phyloP scores from a whole-genome alignment of 2,329 filamentous ascomycete species.

The Claviceps monticola region DNA sequence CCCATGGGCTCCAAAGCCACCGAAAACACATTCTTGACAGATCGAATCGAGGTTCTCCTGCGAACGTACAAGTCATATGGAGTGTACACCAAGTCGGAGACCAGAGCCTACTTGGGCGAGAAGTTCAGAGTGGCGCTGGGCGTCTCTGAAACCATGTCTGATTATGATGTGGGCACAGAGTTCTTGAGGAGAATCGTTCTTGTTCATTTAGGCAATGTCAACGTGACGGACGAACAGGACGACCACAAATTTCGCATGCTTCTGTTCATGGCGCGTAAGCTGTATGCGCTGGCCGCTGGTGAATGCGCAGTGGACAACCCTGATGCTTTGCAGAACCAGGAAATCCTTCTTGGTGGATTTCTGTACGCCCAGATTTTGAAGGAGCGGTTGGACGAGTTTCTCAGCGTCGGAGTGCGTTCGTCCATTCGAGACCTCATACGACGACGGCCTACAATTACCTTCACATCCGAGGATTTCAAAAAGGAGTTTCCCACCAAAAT shows the following conservation, averaged over 20 bases:
- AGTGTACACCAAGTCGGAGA: constrained; percentile 69
- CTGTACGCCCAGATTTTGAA: constrained; percentile 93
- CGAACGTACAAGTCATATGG: constrained; percentile 88
- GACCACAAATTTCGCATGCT: constrained; percentile 88
- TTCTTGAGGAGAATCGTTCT: constrained; percentile 83
- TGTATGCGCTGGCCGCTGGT: constrained; percentile 84
- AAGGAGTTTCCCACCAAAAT: constrained; percentile 70
- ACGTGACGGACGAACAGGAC: constrained; percentile 75
- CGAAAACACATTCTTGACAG: constrained; percentile 83
- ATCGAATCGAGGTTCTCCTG: constrained; percentile 82
- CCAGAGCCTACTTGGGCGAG: constrained; percentile 71
- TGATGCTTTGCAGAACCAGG: constrained; percentile 91
- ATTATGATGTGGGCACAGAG: constrained; percentile 82
- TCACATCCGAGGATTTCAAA: constrained; percentile 62
- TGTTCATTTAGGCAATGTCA: constrained; percentile 75
- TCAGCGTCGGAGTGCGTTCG: constrained; percentile 40
- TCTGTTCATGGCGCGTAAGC: constrained; percentile 90
- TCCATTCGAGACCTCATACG: constrained; percentile 44
- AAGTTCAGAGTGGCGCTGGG: constrained; percentile 85
- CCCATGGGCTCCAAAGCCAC: constrained; percentile 60
- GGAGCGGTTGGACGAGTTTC: constrained; percentile 82
- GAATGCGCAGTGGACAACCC: constrained; percentile 92
- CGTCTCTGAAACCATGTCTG: constrained; percentile 67
- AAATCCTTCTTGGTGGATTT: constrained; percentile 84
- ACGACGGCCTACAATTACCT: constrained; percentile 48